Evolutionary conservation across 2,329 filamentous ascomycete genomes (phyloP).

Genomic region (Ceratocystis ficicola): DNA sequence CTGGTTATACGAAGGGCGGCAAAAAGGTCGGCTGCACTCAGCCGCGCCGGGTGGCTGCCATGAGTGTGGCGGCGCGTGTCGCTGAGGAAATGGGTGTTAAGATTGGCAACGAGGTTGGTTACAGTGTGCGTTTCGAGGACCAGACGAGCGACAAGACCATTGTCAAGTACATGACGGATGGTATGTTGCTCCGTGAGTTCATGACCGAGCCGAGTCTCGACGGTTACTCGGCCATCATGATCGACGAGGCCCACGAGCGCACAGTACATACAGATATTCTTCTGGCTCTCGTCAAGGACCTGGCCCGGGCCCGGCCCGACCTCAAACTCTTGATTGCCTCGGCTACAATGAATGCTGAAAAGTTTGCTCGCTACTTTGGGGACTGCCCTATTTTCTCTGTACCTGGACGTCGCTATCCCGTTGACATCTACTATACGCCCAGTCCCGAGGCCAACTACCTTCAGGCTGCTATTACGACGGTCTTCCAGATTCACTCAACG

Average conservation of each 20-base stretch:
- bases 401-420: constrained; percentile 75
- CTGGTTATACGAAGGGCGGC: constrained; percentile 72
- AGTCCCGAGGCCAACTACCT: constrained; percentile 92
- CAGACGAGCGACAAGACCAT: constrained; percentile 81
- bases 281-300: constrained; percentile 76
- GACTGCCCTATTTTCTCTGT: constrained; percentile 91
- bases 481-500: constrained; percentile 88
- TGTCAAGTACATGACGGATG: constrained; percentile 94
- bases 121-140: constrained; percentile 90
- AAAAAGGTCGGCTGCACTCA: constrained; percentile 88
- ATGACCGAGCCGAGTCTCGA: constrained; percentile 76
- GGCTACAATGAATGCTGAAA: constrained; percentile 86
- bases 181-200: constrained; percentile 82
- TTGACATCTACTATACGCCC: constrained; percentile 82
- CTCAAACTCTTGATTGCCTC: constrained; percentile 85
- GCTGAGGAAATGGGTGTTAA: constrained; percentile 87
- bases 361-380: constrained; percentile 85
- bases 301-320: constrained; percentile 70
- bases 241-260: constrained; percentile 93
- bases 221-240: constrained; percentile 80
- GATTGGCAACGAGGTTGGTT: constrained; percentile 84
- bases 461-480: constrained; percentile 77
- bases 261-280: constrained; percentile 86
- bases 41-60: constrained; percentile 85
- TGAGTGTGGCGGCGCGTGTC: constrained; percentile 94